These are phyloP conservation scores for Tylopilus cervinicoccineus DNA, from an alignment of 768 basidiomycete species.

Conservation along the genomic window DNA sequence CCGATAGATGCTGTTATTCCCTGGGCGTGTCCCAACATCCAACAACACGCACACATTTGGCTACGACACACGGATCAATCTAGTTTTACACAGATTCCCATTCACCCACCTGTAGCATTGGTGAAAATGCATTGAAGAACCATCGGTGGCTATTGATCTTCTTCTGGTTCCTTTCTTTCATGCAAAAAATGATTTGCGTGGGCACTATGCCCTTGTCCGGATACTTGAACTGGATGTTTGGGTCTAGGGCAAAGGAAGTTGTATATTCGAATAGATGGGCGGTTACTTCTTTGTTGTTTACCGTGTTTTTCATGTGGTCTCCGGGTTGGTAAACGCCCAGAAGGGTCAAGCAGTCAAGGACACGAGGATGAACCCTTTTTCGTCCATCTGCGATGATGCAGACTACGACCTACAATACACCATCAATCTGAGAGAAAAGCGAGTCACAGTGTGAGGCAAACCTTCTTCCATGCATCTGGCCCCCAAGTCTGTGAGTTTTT, in stretches of 20 bases:
- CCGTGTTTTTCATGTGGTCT: conserved; percentile 55
- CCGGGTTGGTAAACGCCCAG: conserved; percentile 88
- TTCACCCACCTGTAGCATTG: conserved; percentile 66
- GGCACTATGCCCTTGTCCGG: conserved; percentile 93
- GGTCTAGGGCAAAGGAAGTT: conserved; percentile 73
- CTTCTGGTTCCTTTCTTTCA: conserved; percentile 94
- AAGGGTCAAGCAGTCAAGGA: conserved; percentile 85
- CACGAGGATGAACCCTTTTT: conserved; percentile 75
- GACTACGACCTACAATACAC: conserved; percentile 65
- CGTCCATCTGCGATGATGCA: conserved; percentile 91
- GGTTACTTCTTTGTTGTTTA: conserved; percentile 70
- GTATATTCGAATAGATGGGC: conserved; percentile 86
- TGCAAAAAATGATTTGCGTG: conserved; percentile 88
- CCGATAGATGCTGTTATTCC: conserved; percentile 84
- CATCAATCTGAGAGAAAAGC: neutral
- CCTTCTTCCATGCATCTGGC: conserved; percentile 95
- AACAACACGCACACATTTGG: conserved; percentile 90
- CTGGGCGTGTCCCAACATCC: conserved; percentile 92
- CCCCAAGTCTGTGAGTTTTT: conserved; percentile 96
- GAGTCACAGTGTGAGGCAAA: conserved; percentile 16
- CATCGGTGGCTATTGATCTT: conserved; percentile 97
- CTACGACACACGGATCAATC: conserved; percentile 31
- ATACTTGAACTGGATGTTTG: conserved; percentile 78
- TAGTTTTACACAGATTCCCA: neutral
- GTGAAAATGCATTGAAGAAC: conserved; percentile 95